A percentile compares a stretch with the other conserved stretches of the same genome.
phyloP scores from a whole-genome alignment of 2,329 filamentous ascomycete species.

The Venturia asperata region DNA sequence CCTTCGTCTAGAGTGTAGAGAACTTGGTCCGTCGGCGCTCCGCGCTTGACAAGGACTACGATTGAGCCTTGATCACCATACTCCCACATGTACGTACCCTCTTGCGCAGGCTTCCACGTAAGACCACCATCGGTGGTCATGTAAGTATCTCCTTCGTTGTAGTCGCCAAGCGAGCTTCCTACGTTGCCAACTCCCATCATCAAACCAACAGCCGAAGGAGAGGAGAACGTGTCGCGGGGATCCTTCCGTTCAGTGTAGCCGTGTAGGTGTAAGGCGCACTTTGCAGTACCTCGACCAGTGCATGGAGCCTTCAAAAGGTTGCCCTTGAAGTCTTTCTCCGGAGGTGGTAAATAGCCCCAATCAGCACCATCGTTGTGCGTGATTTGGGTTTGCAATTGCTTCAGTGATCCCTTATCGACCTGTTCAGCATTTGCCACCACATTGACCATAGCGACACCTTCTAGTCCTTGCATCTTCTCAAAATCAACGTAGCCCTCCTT shows the following conservation, averaged over 20 bases:
- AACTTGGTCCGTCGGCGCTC: slow-evolving; percentile 58
- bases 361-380: slow-evolving; percentile 93
- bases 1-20: slow-evolving; percentile 80
- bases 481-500: slow-evolving; percentile 77
- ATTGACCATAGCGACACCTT: slow-evolving; percentile 85
- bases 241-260: slow-evolving; percentile 88
- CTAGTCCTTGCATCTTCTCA: slow-evolving; percentile 87
- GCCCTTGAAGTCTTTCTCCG: slow-evolving; percentile 60
- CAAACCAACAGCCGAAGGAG: slow-evolving; percentile 76
- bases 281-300: slow-evolving; percentile 48
- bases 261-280: slow-evolving; percentile 86
- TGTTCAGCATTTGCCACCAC: slow-evolving; percentile 68
- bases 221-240: slow-evolving; percentile 78
- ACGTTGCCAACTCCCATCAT: slow-evolving; percentile 93
- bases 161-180: slow-evolving; percentile 58
- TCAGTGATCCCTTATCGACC: slow-evolving; percentile 55
- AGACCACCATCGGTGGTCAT: slow-evolving; percentile 88
- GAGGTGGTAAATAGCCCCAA: slow-evolving; percentile 73
- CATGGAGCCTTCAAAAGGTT: slow-evolving; percentile 59
- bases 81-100: slow-evolving; percentile 86
- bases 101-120: slow-evolving; percentile 76
- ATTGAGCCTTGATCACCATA: slow-evolving; percentile 94
- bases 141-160: slow-evolving; percentile 77
- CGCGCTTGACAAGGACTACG: slow-evolving; percentile 75
- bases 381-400: slow-evolving; percentile 83